Evolutionary conservation across 2,329 filamentous ascomycete genomes (phyloP).

Genomic region (Sarocladium strictum): DNA sequence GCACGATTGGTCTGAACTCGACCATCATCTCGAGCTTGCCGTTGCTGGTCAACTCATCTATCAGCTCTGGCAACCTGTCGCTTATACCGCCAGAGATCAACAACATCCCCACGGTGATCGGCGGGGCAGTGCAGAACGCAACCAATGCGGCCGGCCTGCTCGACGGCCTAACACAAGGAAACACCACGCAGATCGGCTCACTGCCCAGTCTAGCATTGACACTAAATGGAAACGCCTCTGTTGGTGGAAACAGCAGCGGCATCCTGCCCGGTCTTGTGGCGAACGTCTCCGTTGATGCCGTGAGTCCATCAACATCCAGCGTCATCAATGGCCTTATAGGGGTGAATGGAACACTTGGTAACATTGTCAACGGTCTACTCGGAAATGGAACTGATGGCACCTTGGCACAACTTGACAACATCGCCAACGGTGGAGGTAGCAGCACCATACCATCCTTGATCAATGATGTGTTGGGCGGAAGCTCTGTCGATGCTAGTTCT

Average conservation of each 20-base stretch:
- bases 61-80: background rate
- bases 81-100: background rate
- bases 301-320: background rate
- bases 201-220: background rate
- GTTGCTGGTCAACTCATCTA: background rate
- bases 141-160: background rate
- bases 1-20: conserved; percentile 5
- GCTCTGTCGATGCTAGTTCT: background rate
- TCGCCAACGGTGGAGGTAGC: background rate
- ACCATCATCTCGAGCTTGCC: background rate
- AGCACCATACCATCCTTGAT: background rate
- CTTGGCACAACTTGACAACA: background rate
- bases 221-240: conserved; percentile 1
- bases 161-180: background rate
- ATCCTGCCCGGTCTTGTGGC: conserved; percentile 5
- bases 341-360: background rate
- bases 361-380: background rate
- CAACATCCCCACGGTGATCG: background rate
- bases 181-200: background rate
- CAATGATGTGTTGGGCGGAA: background rate
- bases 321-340: conserved; percentile 5
- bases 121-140: background rate
- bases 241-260: background rate
- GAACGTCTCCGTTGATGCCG: background rate
- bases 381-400: background rate